Evolutionary conservation across 164 flowering plant species (phyloP), one percentile per base, ranked within the genome.

Genomic region (Annona cherimola): DNA sequence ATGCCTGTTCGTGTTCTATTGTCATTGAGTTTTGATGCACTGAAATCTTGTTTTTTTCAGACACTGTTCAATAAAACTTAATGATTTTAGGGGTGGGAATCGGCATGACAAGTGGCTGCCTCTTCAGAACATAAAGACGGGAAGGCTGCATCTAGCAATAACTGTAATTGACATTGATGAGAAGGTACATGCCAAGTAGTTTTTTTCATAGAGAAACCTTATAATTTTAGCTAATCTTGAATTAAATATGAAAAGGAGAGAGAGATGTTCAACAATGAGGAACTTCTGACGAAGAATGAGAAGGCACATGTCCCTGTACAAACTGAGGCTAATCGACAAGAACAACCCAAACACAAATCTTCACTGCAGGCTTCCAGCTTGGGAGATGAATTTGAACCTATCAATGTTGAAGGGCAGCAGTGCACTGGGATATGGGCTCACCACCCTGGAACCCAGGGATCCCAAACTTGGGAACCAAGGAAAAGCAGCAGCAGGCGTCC

Each of bases 61-160:
- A 19, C 81, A 83, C 16, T 92, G 94, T 80, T 85, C 90, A 0
- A 61, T 92, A 41, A 85, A 82, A 75, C 78, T 96, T 60, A 75
- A 55, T 73, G 87, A 91, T 44, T 64, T 84, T 39, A 81, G 86
- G 83, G 90, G 81, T 77, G 90, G 90, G 57, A 83, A 84, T 76
- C 81, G 97, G 75, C 91, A 87, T 79, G 98, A 90, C 74, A 86
- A 87, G 84, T 96, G 99, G 99, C 69, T 93, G 78, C 80, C 98
- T 76, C 94, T 96, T 68, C 77, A 86, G 79, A 85, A 89, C 74
- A 80, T 93, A 35, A 90, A 87, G 78, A 83, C 74, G 69, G 99
- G 99, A 68, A 87, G 97, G 84, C 72, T 96, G 85, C 99, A 85
- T 83, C 81, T 96, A 42, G 98, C 89, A 63, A 66, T 96, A 42